Evolutionary conservation across 768 basidiomycete genomes (phyloP), one percentile per base, ranked within the genome.

Genomic region (Rhodotorula paludigena): DNA sequence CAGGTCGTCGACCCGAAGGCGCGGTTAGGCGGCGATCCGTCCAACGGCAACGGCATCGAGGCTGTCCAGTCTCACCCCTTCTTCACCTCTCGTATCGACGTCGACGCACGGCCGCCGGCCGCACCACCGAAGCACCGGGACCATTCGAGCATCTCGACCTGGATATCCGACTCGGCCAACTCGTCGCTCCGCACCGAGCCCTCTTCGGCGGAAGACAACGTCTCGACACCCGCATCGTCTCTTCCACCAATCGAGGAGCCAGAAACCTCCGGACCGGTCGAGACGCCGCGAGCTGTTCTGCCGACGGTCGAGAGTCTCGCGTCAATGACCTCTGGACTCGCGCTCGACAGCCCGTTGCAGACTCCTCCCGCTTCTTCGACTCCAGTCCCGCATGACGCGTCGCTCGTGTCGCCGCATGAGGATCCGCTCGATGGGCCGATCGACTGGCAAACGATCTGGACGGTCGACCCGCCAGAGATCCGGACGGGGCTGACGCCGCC

Each of bases 401-500:
- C 60, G 16, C 45, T 32, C 5, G 32, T 39, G 10, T 49, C 60
- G 20, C 56, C 47, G 11, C 39, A 36, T 25, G 28, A 44, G 12
- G 28, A 68, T 20, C 38, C 57, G 2, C 57, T 68, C 52, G 62
- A 63, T 42, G 44, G 30, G 9, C 59, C 66, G 5, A 68, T 74
- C 53, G 72, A 75, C 60, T 76, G 72, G 41, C 28, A n/a, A 15
- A 72, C 58, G 6, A 74, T 76, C 35, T 76, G 76, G 76, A 68
- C 52, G 0, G 30, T 63, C 25, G 49, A 58, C 2, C 69, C 73
- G 9, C 76, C 74, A 3, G 41, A 52, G 28, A 64, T 76, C 58
- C 48, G 58, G 39, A 73, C 76, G 9, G 76, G 76, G 18, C 45
- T 76, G 16, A 48, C 57, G 5, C 63, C 60, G 20, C 74, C 76